Conservation (phyloP, 345 rosid species). For the Pistacia integerrima region DNA sequence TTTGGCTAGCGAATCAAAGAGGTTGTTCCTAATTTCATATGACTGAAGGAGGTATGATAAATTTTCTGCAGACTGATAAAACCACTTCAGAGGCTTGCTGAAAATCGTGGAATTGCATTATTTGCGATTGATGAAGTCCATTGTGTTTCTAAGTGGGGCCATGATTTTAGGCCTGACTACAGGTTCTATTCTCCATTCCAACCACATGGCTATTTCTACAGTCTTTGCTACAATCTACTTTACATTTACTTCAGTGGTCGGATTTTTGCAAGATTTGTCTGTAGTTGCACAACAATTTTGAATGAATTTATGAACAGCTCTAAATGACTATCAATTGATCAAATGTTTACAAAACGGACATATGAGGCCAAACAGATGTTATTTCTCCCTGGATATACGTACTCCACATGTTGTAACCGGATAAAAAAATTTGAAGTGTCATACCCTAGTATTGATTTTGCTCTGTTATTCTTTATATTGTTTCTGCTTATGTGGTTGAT, state of each 20-base stretch:
- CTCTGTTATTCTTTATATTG: not conserved
- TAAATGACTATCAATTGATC: not conserved
- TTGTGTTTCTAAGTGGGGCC: conserved; percentile 97
- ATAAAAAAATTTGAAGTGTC: not conserved
- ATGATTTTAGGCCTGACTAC: conserved; percentile 86
- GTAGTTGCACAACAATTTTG: not conserved
- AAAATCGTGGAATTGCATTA: conserved; percentile 71
- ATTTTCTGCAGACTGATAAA: conserved; percentile 56
- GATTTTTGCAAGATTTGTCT: not conserved
- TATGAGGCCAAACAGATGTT: not conserved
- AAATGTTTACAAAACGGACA: not conserved
- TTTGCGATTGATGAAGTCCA: conserved; percentile 95
- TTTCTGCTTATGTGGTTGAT: not conserved
- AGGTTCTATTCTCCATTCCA: conserved; percentile 41
- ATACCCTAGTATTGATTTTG: not conserved
- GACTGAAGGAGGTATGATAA: conserved; percentile 6
- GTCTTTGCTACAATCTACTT: conserved; percentile 1
- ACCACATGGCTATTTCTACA: not conserved
- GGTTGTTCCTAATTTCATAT: conserved; percentile 5
- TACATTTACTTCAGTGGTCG: not conserved
- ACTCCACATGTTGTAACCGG: not conserved
- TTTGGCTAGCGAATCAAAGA: conserved; percentile 7
- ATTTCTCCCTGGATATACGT: not conserved
- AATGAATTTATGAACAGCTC: not conserved
- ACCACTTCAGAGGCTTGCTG: conserved; percentile 77